These are phyloP conservation scores for Cunninghamia lanceolata DNA, from an alignment of 75 land plant genomes.

Conservation along the genomic window DNA sequence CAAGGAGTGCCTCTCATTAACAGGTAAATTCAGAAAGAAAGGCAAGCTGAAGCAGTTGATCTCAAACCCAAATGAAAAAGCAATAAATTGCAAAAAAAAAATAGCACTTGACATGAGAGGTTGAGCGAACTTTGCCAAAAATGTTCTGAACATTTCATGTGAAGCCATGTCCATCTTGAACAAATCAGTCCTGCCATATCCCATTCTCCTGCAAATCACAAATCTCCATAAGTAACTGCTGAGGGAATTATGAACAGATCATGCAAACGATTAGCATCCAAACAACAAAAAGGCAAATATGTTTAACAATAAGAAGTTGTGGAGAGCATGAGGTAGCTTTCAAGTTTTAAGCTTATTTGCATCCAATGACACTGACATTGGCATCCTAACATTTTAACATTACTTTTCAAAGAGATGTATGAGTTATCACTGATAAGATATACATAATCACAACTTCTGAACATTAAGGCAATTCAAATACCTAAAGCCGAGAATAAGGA, in stretches of 20 bases:
- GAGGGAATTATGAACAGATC: background rate
- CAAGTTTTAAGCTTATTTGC: background rate
- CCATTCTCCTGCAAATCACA: background rate
- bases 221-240: background rate
- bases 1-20: background rate
- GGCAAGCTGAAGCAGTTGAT: background rate
- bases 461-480: background rate
- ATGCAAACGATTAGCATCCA: background rate
- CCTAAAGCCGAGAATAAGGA: background rate
- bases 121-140: background rate
- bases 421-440: background rate
- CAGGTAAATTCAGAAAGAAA: background rate
- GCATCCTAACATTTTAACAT: background rate
- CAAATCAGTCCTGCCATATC: background rate
- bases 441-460: background rate
- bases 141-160: background rate
- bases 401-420: background rate
- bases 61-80: background rate
- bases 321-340: background rate
- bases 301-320: background rate
- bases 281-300: background rate
- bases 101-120: background rate
- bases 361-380: background rate
- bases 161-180: constrained; percentile 1
- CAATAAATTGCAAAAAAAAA: background rate